Conservation (phyloP, 495 filamentous ascomycete genomes). For the Trichocladium antarcticum region DNA sequence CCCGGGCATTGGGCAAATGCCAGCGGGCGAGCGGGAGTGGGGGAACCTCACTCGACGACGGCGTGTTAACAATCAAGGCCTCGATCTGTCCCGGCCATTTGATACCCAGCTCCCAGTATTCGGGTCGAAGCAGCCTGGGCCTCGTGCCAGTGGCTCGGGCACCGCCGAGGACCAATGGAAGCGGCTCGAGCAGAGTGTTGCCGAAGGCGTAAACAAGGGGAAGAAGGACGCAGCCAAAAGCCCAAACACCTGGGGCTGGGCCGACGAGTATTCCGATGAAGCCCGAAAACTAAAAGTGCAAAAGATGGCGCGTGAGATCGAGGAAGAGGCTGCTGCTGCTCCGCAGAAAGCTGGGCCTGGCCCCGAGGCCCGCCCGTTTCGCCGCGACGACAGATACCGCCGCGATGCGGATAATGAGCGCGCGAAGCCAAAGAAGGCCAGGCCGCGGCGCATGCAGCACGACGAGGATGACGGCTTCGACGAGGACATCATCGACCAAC, state of each 20-base stretch:
- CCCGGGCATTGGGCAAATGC: background rate
- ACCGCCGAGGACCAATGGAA: background rate
- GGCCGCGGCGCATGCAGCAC: conserved; percentile 2
- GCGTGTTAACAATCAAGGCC: background rate
- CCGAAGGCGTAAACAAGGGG: background rate
- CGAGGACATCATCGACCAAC: conserved; percentile 21
- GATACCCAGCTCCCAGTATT: background rate
- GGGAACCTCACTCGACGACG: conserved; percentile 3
- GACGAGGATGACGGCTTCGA: conserved; percentile 29
- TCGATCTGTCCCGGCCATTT: background rate
- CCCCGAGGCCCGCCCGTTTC: background rate
- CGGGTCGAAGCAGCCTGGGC: background rate
- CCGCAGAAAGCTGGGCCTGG: background rate
- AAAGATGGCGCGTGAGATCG: background rate
- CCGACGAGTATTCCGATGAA: conserved; percentile 1
- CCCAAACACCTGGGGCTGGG: conserved; percentile 7
- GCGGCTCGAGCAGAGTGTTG: background rate
- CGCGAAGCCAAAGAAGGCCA: conserved; percentile 15
- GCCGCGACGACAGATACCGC: background rate
- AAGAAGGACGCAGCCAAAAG: background rate
- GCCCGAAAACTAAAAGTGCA: background rate
- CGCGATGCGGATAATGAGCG: background rate
- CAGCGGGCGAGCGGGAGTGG: conserved; percentile 1
- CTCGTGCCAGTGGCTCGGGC: background rate
- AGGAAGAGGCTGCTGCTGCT: background rate